phyloP scores from a whole-genome alignment of 495 filamentous ascomycete species.

The Darksidea phi region DNA sequence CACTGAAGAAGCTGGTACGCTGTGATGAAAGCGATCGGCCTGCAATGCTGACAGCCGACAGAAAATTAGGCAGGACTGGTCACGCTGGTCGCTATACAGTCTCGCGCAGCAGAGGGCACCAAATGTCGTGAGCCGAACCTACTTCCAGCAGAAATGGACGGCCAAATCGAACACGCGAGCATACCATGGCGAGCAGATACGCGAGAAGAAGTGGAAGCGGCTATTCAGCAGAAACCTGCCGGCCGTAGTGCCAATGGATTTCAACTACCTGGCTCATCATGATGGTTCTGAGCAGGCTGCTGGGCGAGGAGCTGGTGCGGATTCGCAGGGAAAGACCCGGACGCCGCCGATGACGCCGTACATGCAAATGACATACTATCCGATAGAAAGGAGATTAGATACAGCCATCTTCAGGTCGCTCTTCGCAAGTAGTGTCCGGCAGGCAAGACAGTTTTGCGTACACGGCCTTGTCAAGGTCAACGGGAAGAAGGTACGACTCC shows the following conservation, averaged over 20 bases:
- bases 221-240: conserved; percentile 80
- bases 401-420: conserved; percentile 86
- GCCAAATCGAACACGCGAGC: conserved; percentile 78
- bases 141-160: conserved; percentile 97
- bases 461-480: conserved; percentile 95
- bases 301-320: conserved; percentile 74
- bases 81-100: conserved; percentile 96
- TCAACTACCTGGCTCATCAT: conserved; percentile 65
- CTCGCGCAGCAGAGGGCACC: conserved; percentile 52
- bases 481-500: conserved; percentile 75
- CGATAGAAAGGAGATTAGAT: conserved; percentile 85
- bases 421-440: conserved; percentile 91
- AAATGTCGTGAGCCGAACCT: conserved; percentile 53
- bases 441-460: conserved; percentile 89
- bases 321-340: conserved; percentile 18
- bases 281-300: conserved; percentile 79
- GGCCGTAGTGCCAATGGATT: conserved; percentile 81
- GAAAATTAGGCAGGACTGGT: conserved; percentile 97
- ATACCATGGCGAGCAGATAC: conserved; percentile 93
- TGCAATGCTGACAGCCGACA: conserved; percentile 44
- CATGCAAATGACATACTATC: conserved; percentile 89
- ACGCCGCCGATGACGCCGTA: conserved; percentile 62
- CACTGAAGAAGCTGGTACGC: conserved; percentile 62
- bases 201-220: conserved; percentile 83
- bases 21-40: conserved; percentile 3